Conservation (phyloP, 179 eudicot species). For the Corrigiola litoralis region DNA sequence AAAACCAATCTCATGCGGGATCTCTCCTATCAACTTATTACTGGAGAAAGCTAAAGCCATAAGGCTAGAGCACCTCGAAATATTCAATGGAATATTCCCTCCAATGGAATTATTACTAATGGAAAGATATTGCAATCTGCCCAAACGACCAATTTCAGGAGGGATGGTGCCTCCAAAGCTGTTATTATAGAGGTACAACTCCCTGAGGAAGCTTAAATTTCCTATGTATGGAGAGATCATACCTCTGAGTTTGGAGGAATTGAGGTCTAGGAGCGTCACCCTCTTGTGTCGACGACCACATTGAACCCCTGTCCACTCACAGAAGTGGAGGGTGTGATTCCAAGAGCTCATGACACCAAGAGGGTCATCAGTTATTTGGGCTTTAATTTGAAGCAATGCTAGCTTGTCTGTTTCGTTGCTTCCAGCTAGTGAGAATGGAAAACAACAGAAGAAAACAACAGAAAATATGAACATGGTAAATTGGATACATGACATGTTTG, state of each 20-base stretch:
- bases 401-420: constrained; percentile 1
- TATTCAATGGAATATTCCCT: constrained; percentile 16
- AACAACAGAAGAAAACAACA: not conserved
- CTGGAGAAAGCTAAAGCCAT: not conserved
- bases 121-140: not conserved
- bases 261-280: not conserved
- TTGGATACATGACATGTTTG: not conserved
- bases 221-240: constrained; percentile 14
- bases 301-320: constrained; percentile 13
- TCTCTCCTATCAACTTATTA: constrained; percentile 39
- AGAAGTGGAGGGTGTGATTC: constrained; percentile 12
- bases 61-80: constrained; percentile 15
- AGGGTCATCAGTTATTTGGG: constrained; percentile 18
- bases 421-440: not conserved
- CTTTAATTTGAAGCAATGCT: constrained; percentile 20
- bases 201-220: constrained; percentile 13
- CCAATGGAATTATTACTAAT: constrained; percentile 15
- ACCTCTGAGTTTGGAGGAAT: constrained; percentile 5
- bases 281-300: constrained; percentile 9
- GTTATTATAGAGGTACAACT: not conserved
- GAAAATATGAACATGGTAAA: not conserved
- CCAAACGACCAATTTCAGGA: constrained; percentile 21
- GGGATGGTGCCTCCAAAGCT: constrained; percentile 11
- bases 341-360: constrained; percentile 7
- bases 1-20: constrained; percentile 4